These are phyloP conservation scores for Pichia gijzeniarum DNA, from an alignment of 805 yeast genomes.

Conservation along the genomic window DNA sequence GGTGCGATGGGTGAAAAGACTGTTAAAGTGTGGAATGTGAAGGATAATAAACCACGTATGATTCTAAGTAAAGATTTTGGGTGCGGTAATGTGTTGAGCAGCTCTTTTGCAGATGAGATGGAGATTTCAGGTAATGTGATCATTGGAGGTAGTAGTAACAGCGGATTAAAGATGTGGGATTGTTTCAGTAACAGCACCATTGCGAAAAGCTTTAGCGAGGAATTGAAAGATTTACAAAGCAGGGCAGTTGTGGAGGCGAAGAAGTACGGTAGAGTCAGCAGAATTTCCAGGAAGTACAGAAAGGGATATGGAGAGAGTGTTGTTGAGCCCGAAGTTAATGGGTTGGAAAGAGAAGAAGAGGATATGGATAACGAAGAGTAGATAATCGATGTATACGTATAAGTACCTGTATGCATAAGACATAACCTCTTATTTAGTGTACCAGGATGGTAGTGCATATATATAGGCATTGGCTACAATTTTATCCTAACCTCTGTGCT, in stretches of 20 bases:
- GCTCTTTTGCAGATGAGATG: constrained; percentile 78
- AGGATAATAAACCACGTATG: constrained; percentile 61
- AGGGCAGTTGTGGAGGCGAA: constrained; percentile 54
- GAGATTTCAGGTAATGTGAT: constrained; percentile 76
- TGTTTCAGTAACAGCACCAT: constrained; percentile 75
- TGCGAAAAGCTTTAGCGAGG: constrained; percentile 57
- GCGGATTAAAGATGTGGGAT: constrained; percentile 90
- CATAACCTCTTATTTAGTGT: no score
- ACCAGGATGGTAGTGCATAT: no score
- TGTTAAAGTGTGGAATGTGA: constrained; percentile 82
- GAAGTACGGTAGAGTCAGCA: constrained; percentile 52
- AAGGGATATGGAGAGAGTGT: constrained; percentile 47
- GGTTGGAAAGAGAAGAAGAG: constrained; percentile 54
- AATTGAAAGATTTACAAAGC: constrained; percentile 47
- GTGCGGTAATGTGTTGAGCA: constrained; percentile 82
- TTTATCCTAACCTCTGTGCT: no score
- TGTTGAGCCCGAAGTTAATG: constrained; percentile 58
- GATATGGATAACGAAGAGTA: constrained; percentile 34
- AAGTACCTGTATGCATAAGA: no score
- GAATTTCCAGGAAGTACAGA: constrained; percentile 68
- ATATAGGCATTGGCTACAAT: no score
- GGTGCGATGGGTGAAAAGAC: constrained; percentile 87
- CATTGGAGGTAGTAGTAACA: constrained; percentile 73
- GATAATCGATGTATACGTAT: no score
- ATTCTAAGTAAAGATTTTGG: constrained; percentile 87